phyloP scores from a whole-genome alignment of 345 rosid genomes.

The Aquilaria yunnanensis region DNA sequence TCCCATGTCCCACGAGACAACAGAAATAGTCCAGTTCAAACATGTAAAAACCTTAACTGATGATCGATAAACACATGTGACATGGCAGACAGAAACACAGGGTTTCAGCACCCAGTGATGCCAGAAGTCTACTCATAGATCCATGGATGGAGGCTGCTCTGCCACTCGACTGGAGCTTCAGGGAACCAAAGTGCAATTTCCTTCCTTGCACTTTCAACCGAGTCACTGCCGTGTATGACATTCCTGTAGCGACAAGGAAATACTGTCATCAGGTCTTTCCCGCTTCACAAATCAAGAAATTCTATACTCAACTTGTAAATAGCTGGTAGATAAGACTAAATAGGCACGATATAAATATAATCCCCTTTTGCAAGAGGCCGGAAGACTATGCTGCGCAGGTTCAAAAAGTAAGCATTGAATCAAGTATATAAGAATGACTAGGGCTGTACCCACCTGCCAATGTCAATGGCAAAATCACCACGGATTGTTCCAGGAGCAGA shows the following conservation, averaged over 20 bases:
- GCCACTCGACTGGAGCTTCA: conserved; percentile 70
- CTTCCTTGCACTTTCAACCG: conserved; percentile 73
- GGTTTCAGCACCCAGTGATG: background rate
- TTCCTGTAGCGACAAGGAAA: conserved; percentile 39
- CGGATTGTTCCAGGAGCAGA: conserved; percentile 97
- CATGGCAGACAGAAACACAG: background rate
- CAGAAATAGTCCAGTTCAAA: no score
- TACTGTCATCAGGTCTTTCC: no score
- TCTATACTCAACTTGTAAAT: background rate
- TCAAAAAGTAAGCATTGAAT: no score
- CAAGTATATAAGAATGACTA: background rate
- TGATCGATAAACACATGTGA: background rate
- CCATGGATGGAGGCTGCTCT: conserved; percentile 78
- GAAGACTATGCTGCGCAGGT: background rate
- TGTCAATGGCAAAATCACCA: conserved; percentile 82
- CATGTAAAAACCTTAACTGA: no score
- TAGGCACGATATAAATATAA: no score
- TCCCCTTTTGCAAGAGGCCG: no score
- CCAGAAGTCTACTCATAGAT: conserved; percentile 54
- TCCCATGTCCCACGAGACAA: no score
- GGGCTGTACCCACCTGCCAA: conserved; percentile 51
- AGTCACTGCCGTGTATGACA: conserved; percentile 88
- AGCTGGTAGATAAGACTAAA: background rate
- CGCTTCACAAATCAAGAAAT: no score
- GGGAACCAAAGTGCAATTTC: conserved; percentile 96